Evolutionary conservation across 495 filamentous ascomycete genomes (phyloP), one percentile per base, ranked within the genome.

Genomic region (Hamigera avellanea): DNA sequence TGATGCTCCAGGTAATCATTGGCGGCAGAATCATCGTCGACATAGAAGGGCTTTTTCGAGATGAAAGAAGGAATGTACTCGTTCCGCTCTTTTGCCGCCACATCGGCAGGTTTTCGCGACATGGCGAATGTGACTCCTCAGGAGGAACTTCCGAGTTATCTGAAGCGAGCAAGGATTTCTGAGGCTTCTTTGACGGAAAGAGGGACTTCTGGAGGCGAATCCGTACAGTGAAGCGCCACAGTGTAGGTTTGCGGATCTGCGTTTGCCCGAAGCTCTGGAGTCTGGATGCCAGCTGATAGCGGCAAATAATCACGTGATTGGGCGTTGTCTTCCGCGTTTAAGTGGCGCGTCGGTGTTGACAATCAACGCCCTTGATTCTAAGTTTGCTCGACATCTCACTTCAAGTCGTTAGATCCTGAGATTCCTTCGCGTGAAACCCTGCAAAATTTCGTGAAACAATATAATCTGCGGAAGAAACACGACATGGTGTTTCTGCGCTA

Each of bases 51-150:
- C 44, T 93, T 91, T 58, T 93, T 93, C 47, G 87, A 84, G 69
- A 98, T 98, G 72, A 93, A 98, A 34, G 85, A 73, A 8, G 91
- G 91, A 57, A 98, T 98, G 70, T 98, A 98, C 63, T 95, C 88
- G 75, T 98, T 98, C 57, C 81, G 80, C 59, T 86, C 81, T 49
- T 87, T 86, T 12, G 62, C 54, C 46, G 64, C 61, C 45, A 65
- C 62, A 40, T 68, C 64, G 38, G 61, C 57, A 17, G 67, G 67
- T 40, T 72, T 72, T 42, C 64, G 59, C 28, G 69, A 66, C 59
- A 61, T 69, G 47, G 33, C 41, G 42, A 38, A 17, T 27, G 21
- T 2, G 25, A 19, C 7, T 33, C 31, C 4, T 16, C 26, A 15
- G 7, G 15, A 26, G 13, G 16, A 4, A 26, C 9, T 5, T 15